Conservation (phyloP, 108 stramenopile species). For the Nannochloropsis salina region DNA sequence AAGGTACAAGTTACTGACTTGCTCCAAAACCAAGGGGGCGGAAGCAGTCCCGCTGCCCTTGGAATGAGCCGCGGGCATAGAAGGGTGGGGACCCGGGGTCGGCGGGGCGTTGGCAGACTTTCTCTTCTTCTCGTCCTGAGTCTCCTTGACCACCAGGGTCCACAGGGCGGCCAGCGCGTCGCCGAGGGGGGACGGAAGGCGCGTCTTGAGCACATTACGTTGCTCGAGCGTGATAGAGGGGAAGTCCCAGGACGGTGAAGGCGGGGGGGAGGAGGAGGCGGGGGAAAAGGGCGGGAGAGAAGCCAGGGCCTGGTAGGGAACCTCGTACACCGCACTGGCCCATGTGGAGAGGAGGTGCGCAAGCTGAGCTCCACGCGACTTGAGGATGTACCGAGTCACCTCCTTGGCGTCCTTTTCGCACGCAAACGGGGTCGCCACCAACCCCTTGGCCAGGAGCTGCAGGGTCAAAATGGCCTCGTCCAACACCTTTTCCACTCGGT, state of each 20-base stretch:
- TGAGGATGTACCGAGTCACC: background rate
- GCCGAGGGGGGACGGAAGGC: background rate
- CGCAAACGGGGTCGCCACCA: background rate
- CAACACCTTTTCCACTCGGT: background rate
- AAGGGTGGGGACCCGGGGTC: too few species aligned
- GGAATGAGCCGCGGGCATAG: background rate
- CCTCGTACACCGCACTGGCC: background rate
- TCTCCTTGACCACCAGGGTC: slow-evolving; percentile 17
- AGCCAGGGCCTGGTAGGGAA: background rate
- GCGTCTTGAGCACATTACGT: background rate
- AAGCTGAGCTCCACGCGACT: slow-evolving; percentile 3
- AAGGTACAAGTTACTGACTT: background rate
- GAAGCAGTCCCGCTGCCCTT: background rate
- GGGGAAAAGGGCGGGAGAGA: background rate
- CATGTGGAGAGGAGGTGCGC: background rate
- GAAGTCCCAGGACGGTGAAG: background rate
- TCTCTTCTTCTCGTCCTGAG: background rate
- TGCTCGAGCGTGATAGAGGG: background rate
- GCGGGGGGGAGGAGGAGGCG: background rate
- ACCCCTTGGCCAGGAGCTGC: background rate
- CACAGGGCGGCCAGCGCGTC: background rate
- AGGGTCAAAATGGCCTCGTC: background rate
- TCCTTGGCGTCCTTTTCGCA: background rate
- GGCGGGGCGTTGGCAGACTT: background rate
- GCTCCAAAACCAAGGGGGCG: background rate